These are phyloP conservation scores for Wickerhamomyces sp. DNA, from an alignment of 1,139 yeast species.

Conservation along the genomic window DNA sequence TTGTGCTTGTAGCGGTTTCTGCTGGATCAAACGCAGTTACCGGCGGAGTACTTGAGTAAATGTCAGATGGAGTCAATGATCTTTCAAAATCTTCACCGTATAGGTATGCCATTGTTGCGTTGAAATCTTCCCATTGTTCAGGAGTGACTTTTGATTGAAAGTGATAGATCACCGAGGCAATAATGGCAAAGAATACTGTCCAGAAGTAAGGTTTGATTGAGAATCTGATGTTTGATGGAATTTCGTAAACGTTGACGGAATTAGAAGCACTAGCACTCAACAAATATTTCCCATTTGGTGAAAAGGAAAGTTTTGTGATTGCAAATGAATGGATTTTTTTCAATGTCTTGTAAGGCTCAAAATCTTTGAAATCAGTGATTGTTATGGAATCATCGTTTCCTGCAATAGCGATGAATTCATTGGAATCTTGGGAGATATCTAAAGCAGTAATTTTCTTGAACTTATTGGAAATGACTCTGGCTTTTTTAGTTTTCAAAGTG, in stretches of 20 bases:
- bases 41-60: background rate
- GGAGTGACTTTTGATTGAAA: conserved; percentile 9
- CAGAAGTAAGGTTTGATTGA: conserved; percentile 33
- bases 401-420: conserved; percentile 60
- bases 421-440: conserved; percentile 42
- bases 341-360: conserved; percentile 45
- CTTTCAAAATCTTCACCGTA: conserved; percentile 14
- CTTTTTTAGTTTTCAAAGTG: conserved; percentile 29
- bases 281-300: conserved; percentile 61
- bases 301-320: conserved; percentile 67
- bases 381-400: conserved; percentile 72
- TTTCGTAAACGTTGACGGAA: conserved; percentile 54
- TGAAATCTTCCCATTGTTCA: conserved; percentile 11
- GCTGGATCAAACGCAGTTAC: background rate
- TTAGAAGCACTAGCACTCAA: conserved; percentile 84
- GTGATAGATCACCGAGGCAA: conserved; percentile 6
- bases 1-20: background rate
- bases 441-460: conserved; percentile 66
- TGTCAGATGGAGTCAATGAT: conserved; percentile 1
- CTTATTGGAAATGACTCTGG: conserved; percentile 42
- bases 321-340: conserved; percentile 74
- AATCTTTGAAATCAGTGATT: conserved; percentile 45
- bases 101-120: conserved; percentile 8
- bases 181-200: conserved; percentile 5
- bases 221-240: conserved; percentile 49